Evolutionary conservation across 129 eudicot species (phyloP).

Genomic region (Chrysanthemum lavandulifolium): DNA sequence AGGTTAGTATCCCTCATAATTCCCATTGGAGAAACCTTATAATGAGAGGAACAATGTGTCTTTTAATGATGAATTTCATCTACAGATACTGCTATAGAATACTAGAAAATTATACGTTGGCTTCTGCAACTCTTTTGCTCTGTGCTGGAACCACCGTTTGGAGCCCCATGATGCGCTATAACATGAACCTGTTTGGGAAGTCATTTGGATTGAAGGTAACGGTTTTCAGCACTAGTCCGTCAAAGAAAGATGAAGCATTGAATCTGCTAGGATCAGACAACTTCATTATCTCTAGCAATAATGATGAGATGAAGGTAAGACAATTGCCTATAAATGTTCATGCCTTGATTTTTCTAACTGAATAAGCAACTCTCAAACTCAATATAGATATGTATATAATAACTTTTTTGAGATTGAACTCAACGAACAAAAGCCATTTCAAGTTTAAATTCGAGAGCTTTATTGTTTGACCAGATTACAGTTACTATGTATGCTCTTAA

Average conservation of each 20-base stretch:
- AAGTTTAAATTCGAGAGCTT: not conserved
- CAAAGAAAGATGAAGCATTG: conserved; percentile 84
- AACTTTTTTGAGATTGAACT: not conserved
- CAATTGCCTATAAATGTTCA: too few species aligned
- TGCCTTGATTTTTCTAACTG: too few species aligned
- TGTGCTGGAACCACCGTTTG: conserved; percentile 99
- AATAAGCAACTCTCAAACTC: not conserved
- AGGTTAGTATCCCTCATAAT: conserved; percentile 40
- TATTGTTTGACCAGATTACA: not conserved
- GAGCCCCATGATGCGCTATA: conserved; percentile 80
- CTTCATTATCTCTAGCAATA: conserved; percentile 64
- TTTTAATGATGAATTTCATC: not conserved
- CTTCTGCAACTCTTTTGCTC: conserved; percentile 79
- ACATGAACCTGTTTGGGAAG: conserved; percentile 88
- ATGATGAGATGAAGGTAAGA: conserved; percentile 61
- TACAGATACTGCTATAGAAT: conserved; percentile 76
- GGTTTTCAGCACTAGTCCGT: conserved; percentile 79
- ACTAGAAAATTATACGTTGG: conserved; percentile 65
- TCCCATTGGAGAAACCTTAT: not conserved
- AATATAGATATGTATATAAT: not conserved
- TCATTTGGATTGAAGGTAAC: conserved; percentile 89
- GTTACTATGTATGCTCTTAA: not conserved
- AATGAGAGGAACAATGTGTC: not conserved
- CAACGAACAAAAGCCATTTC: not conserved
- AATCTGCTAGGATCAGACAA: conserved; percentile 69